These are phyloP conservation scores for Plasmopara viticola DNA, from an alignment of 352 stramenopile species.

Conservation along the genomic window DNA sequence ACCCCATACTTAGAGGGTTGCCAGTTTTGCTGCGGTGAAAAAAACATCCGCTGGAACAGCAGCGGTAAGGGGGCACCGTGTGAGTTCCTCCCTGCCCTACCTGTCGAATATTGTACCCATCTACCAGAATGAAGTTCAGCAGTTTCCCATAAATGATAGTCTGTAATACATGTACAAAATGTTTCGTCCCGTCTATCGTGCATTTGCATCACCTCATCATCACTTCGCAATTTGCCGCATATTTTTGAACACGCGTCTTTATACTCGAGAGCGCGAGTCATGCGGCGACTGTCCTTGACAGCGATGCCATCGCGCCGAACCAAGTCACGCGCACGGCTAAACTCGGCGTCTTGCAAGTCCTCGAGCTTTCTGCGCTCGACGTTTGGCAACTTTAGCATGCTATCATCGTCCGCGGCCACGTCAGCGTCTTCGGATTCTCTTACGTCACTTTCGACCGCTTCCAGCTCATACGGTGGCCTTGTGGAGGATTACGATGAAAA, in stretches of 20 bases:
- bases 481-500: conserved; percentile 31
- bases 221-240: conserved; percentile 24
- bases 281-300: conserved; percentile 31
- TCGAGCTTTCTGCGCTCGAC: conserved; percentile 24
- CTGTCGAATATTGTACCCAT: no score
- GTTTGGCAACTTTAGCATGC: conserved; percentile 30
- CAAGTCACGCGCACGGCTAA: conserved; percentile 16
- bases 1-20: not conserved
- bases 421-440: conserved; percentile 25
- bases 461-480: conserved; percentile 41
- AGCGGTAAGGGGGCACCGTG: not conserved
- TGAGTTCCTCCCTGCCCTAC: no score
- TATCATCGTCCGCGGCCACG: conserved; percentile 24
- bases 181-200: conserved; percentile 15
- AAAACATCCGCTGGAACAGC: not conserved
- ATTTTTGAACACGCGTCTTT: not conserved
- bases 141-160: not conserved
- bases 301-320: conserved; percentile 26
- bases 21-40: not conserved
- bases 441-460: conserved; percentile 38
- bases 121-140: conserved; percentile 1
- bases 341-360: conserved; percentile 11
- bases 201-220: conserved; percentile 5
- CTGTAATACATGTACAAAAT: not conserved
- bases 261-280: conserved; percentile 1